phyloP scores from a whole-genome alignment of 1,284 basidiomycete species.

The Somion occarium region DNA sequence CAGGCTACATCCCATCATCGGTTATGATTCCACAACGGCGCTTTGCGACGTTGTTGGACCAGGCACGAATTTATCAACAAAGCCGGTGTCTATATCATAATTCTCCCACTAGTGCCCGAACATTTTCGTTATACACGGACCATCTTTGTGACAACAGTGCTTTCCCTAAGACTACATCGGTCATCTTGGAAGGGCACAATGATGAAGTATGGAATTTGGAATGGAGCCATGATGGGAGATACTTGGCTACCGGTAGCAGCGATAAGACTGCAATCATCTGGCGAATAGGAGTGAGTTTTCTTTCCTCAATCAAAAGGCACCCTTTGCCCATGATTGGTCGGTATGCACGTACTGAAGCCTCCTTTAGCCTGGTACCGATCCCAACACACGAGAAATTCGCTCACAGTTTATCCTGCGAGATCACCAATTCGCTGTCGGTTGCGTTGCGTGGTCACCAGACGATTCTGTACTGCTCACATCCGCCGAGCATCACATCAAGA shows the following conservation, averaged over 20 bases:
- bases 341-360: constrained; percentile 5
- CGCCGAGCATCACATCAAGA: constrained; percentile 72
- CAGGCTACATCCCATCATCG: constrained; percentile 84
- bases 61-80: constrained; percentile 81
- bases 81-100: constrained; percentile 81
- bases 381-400: constrained; percentile 53
- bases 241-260: constrained; percentile 84
- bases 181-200: constrained; percentile 79
- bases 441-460: constrained; percentile 88
- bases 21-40: constrained; percentile 92
- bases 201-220: constrained; percentile 96
- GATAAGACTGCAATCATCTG: constrained; percentile 90
- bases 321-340: background rate
- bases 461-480: constrained; percentile 80
- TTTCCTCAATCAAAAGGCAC: constrained; percentile 7
- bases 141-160: constrained; percentile 76
- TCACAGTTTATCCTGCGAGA: constrained; percentile 60
- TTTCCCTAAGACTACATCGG: constrained; percentile 85
- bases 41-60: constrained; percentile 80
- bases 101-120: constrained; percentile 46
- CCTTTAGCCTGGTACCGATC: constrained; percentile 42
- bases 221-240: constrained; percentile 89
- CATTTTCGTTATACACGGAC: constrained; percentile 83
- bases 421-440: constrained; percentile 75
- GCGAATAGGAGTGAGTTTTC: constrained; percentile 66